phyloP scores from a whole-genome alignment of 192 early-diverging fungal genomes.

The Borealophlyctis nickersoniae region DNA sequence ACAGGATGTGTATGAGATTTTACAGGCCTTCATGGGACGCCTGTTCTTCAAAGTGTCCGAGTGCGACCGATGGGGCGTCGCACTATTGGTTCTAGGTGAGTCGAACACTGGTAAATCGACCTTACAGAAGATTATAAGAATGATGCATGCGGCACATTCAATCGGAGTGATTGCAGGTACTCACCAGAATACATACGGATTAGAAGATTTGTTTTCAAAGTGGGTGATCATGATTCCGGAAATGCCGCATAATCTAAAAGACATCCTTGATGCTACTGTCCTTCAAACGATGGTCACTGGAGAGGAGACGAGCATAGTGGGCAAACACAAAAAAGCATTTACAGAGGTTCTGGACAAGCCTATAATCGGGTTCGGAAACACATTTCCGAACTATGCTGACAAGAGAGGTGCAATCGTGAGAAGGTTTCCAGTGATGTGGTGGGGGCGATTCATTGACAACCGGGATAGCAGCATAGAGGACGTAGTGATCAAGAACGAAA shows the following conservation, averaged over 20 bases:
- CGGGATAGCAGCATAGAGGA: neutral
- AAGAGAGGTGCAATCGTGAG: constrained; percentile 4
- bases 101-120: constrained; percentile 5
- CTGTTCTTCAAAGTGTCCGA: constrained; percentile 4
- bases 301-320: constrained; percentile 3
- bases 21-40: constrained; percentile 8
- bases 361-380: constrained; percentile 8
- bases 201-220: constrained; percentile 9
- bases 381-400: constrained; percentile 1
- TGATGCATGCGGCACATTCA: neutral
- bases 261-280: constrained; percentile 5
- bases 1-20: neutral
- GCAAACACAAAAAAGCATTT: constrained; percentile 9
- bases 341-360: neutral
- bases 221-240: constrained; percentile 7
- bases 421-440: neutral
- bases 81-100: constrained; percentile 1
- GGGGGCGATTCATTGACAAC: neutral
- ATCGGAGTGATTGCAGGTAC: constrained; percentile 4
- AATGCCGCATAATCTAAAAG: neutral
- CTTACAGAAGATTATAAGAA: neutral
- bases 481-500: constrained; percentile 4
- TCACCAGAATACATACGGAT: constrained; percentile 5
- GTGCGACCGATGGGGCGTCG: neutral
- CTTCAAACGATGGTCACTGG: constrained; percentile 13